Evolutionary conservation across 106 monocot genomes (phyloP).

Genomic region (Iris macrosiphon): DNA sequence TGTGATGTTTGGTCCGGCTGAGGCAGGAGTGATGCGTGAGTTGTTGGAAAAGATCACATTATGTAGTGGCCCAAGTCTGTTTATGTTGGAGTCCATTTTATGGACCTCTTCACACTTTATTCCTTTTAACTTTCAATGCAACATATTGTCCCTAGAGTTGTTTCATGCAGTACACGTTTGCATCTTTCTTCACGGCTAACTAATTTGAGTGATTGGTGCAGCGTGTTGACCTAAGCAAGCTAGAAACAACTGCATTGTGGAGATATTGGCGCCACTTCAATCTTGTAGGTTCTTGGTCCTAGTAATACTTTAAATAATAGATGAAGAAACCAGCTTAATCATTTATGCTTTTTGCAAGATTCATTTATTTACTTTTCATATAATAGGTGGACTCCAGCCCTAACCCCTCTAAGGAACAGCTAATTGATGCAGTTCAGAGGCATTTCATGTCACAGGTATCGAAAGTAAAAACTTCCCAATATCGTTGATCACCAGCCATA

Average conservation of each 20-base stretch:
- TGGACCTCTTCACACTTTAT: neutral
- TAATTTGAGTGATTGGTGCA: constrained; percentile 20
- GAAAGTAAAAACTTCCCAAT: too few relatives aligned
- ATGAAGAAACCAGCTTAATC: too few relatives aligned
- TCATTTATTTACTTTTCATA: too few relatives aligned
- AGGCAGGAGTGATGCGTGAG: neutral
- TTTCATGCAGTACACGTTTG: neutral
- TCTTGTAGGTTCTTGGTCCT: constrained; percentile 43
- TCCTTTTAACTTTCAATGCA: constrained; percentile 1
- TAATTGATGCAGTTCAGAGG: constrained; percentile 66
- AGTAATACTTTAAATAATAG: neutral
- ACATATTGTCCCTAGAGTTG: neutral
- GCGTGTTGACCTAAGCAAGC: constrained; percentile 78
- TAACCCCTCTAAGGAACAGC: constrained; percentile 75
- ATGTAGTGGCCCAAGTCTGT: neutral
- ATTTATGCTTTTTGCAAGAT: too few relatives aligned
- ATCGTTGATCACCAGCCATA: too few relatives aligned
- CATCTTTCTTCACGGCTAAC: neutral
- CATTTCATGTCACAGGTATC: constrained; percentile 83
- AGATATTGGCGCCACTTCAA: constrained; percentile 80
- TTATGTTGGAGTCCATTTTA: neutral
- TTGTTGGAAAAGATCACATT: too few relatives aligned
- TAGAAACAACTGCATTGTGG: constrained; percentile 62
- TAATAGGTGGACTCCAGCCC: constrained; percentile 45
- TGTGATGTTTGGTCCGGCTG: neutral